Base-by-base conservation (phyloP, 2,329 filamentous ascomycete genomes). In the Pezicula neosporulosa region DNA sequence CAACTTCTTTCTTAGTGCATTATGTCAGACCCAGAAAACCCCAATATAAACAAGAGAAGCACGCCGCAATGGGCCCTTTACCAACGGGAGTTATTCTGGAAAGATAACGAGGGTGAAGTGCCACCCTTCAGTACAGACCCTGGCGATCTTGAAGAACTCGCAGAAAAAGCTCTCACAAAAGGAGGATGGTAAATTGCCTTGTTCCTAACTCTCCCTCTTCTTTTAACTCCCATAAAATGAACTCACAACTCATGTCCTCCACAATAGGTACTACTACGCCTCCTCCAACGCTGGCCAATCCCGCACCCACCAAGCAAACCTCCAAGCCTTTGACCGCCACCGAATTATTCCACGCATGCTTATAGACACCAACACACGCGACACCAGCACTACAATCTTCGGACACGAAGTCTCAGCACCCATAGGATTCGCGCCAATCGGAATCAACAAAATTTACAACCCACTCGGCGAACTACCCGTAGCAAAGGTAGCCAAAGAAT, bases 381-480 rank as follows among this genome's bases (percentile, higher is more conserved):
- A 85, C 59, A 83, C 80, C 1, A 67, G 68, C 1, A 80, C 80
- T 12, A 70, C 68, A 4, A 80, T 87, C 54, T 86, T 85, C 64
- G 78, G 82, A 13, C 79, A 85, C 63, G 72, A 74, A 45, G 76
- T 82, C 13, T 71, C 75, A 2, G 81, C 81, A 0, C 82, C 83
- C 0, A 78, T 86, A 47, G 81, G 80, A n/a, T 83, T 86, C 60
- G 79, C 82, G 0, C 82, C 82, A 0, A 77, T 86, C 27, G 82
- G 83, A 4, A 85, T 86, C 58, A 85, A 86, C 69, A 78, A 79
- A 55, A 86, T 86, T 58, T 86, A 85, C 68, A 74, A 86, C 58
- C 72, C 75, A 0, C 62, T 68, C 0, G 82, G 78, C 37, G 83
- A 87, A 61, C 62, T 82, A 0, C 74, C 80, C 0, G 81, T 85